Evolutionary conservation across 192 early-diverging fungal genomes (phyloP).

Genomic region (Coemansia asiatica): DNA sequence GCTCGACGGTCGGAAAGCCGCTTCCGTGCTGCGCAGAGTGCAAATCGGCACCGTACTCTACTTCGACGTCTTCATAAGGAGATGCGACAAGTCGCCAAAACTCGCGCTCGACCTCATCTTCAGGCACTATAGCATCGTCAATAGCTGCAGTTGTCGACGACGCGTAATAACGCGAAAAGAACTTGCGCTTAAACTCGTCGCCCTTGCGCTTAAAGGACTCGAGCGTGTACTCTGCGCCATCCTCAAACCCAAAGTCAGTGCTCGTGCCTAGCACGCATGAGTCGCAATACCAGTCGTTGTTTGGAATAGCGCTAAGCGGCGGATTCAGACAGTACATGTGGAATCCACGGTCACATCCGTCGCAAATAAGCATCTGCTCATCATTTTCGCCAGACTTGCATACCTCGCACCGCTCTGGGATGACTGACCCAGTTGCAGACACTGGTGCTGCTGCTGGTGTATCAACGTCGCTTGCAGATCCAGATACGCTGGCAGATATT

Average conservation of each 20-base stretch:
- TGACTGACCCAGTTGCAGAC: constrained; percentile 26
- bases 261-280: constrained; percentile 75
- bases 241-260: constrained; percentile 92
- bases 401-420: constrained; percentile 50
- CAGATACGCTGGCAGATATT: constrained; percentile 1
- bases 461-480: neutral
- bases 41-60: constrained; percentile 96
- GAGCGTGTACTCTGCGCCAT: constrained; percentile 77
- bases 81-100: constrained; percentile 92
- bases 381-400: constrained; percentile 55
- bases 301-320: constrained; percentile 59
- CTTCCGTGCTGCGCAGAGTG: constrained; percentile 90
- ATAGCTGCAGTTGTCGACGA: neutral
- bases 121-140: constrained; percentile 55
- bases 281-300: constrained; percentile 85
- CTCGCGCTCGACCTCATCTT: constrained; percentile 82
- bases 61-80: constrained; percentile 83
- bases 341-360: constrained; percentile 81
- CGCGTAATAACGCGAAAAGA: constrained; percentile 62
- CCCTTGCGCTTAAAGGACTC: constrained; percentile 75
- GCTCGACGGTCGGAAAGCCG: constrained; percentile 78
- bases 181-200: constrained; percentile 78
- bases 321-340: constrained; percentile 81
- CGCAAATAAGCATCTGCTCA: constrained; percentile 78
- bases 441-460: constrained; percentile 9